Base-by-base conservation (phyloP, 352 stramenopile genomes). In the Phytopythium oedochilum region DNA sequence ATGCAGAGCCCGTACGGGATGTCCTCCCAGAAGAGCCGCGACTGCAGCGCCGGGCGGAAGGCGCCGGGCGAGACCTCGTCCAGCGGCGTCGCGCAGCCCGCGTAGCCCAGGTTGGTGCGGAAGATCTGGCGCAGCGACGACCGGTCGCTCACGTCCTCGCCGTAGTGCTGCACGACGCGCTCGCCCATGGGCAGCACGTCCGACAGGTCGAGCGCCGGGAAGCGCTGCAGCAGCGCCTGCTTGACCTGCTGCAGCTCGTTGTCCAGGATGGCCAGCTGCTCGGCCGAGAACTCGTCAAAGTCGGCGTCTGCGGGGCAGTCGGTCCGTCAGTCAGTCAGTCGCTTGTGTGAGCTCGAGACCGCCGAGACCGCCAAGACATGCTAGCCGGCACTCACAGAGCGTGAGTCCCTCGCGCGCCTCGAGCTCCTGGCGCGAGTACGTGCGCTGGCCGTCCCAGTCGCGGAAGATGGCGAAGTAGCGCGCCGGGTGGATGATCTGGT, bases 181-280 rank as follows among this genome's bases (percentile, higher is more conserved):
- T 96, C 81, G 49, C 79, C 86, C 65, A 97, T 96, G 12, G 89
- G 89, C 36, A 96, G 60, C n/a, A 97, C 69, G 54, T 95, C 89
- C 25, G 87, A 95, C 10, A 97, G 73, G 52, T 97, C 89, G 10
- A 97, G 71, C 32, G 92, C 88, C 22, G 89, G 89, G 61, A 96
- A 97, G 43, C 83, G 85, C 75, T 94, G 88, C 23, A 96, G 68
- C 49, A 97, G 66, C 48, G 89, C 88, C 44, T 81, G 71, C 64
- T 97, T 97, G 59, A 97, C 71, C 70, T 97, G 89, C 72, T 97
- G 89, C 44, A 97, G 73, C 66, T 97, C 89, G 59, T 97, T 97
- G 76, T 97, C 89, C 20, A 97, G 75, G 70, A 93, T 92, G n/a
- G 88, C 72, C 20, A 97, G 76, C 55, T 93, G 86, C 70, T 97